Base-by-base conservation (phyloP, 352 stramenopile species). In the Pythium scleroteichum region DNA sequence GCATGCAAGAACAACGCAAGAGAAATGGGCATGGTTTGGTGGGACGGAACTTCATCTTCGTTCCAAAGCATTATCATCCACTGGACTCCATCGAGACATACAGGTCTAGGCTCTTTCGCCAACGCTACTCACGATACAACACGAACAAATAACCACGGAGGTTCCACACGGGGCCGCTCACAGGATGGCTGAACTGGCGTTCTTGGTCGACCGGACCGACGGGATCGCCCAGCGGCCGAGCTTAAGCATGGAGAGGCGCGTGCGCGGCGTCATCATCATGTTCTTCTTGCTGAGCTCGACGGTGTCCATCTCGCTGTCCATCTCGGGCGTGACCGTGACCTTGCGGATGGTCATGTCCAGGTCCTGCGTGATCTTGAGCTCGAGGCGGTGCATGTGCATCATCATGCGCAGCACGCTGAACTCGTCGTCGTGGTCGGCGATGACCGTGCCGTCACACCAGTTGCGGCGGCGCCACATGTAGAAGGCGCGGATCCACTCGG, bases 391-490 rank as follows among this genome's bases (percentile, higher is more conserved):
- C 70, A 86, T 79, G 53, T 75, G 68, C 82, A 92, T 92, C 49
- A 86, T 54, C 68, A 87, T 77, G 19, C 76, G 78, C 51, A 92
- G 69, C 52, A 77, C 76, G 35, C 72, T 80, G 57, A 64, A 73
- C 56, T 93, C 84, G 65, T 93, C 82, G 2, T 88, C 81, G 44
- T 68, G 74, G 29, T 75, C 80, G 17, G 71, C 54, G 51, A 93
- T 84, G 23, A 87, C 68, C 10, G 80, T 60, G 44, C 79, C 77
- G 27, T 93, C 81, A 38, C 79, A 78, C 84, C 84, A 93, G 58
- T 90, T 91, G 52, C 79, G 78, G 39, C 84, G 80, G 33, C 81
- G 79, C 84, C 84, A 93, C 19, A 82, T 87, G 48, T 84, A 78
- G 26, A 91, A 72, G 20, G 84, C 84, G 24, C 71, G 62, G 23